Evolutionary conservation across 306 rosid genomes (phyloP), one percentile per base, ranked within the genome.

Genomic region (Cicer pinnatifidum): DNA sequence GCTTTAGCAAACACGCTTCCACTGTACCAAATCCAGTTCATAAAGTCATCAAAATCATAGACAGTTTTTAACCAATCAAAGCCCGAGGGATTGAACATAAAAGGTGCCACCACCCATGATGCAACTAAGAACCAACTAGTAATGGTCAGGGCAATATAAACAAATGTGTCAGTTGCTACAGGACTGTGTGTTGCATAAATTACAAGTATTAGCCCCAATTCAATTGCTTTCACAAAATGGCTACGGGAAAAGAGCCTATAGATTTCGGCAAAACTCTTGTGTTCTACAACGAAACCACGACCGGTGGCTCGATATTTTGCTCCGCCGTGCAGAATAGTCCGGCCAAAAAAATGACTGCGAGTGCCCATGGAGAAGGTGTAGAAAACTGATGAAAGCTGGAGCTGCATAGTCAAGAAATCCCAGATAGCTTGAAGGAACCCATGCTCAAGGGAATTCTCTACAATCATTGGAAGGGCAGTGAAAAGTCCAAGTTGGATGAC

Each of bases 41-140:
- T 80, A 50, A 84, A 80, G 76, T 84, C 87, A 56, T 84, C 85
- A 68, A 84, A 84, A 60, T 84, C 87, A 48, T 80, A 84, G 8
- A 84, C 85, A 68, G 87, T 84, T 75, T 84, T 84, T 41, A 84
- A 80, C 87, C 87, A 84, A 64, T 84, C 87, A 73, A 84, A 84
- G 56, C 87, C 87, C n/a, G 87, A 84, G 44, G 87, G 87, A 63
- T 84, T 84, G 82, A 84, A 84, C 50, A 84, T 57, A 77, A 80
- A 84, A 5, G 87, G 87, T 17, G 87, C 73, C 71, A 84, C 38
- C 62, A 84, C 58, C 87, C 87, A 84, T 19, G 87, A 84, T 40
- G 38, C 81, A 44, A 84, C 87, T 62, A 84, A 79, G 73, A 84
- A 80, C 87, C 87, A 84, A 77, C 87, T 80, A 48, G 78, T 73